Evolutionary conservation across 139 green algal genomes (phyloP).

Genomic region (Desmodesmus armatus): DNA sequence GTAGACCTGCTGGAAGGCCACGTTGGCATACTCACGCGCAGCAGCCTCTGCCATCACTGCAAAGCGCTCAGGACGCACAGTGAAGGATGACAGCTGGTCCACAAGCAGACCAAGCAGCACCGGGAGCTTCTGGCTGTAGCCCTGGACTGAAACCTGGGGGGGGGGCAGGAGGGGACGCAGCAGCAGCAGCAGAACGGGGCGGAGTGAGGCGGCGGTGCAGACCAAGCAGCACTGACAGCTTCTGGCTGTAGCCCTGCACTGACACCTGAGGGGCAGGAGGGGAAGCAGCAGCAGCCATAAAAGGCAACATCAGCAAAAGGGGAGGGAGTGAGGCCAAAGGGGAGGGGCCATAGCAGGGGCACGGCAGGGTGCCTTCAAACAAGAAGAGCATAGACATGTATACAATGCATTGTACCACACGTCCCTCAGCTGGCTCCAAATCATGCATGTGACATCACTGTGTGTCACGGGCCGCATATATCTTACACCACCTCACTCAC

Average conservation of each 20-base stretch:
- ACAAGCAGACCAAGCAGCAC: slow-evolving; percentile 78
- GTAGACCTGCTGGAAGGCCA: slow-evolving; percentile 82
- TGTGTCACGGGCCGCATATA: too few species aligned
- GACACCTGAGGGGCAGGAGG: slow-evolving; percentile 19
- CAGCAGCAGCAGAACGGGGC: slow-evolving; percentile 81
- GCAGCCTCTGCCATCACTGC: slow-evolving; percentile 70
- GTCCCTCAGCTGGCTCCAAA: too few species aligned
- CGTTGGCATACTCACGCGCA: slow-evolving; percentile 73
- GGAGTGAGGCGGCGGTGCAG: too few species aligned
- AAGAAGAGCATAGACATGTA: too few species aligned
- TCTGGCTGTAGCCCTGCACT: slow-evolving; percentile 87
- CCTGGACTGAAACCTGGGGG: slow-evolving; percentile 52
- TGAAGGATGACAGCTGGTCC: slow-evolving; percentile 64
- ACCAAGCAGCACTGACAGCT: slow-evolving; percentile 72
- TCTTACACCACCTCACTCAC: too few species aligned
- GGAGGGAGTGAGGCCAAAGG: too few species aligned
- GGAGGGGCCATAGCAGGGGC: too few species aligned
- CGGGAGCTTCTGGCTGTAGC: slow-evolving; percentile 90
- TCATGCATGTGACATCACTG: too few species aligned
- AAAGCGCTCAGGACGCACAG: slow-evolving; percentile 68
- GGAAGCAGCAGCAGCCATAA: too few species aligned
- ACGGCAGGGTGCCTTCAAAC: too few species aligned
- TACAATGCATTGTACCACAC: too few species aligned
- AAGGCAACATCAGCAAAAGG: too few species aligned
- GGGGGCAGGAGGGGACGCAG: neutral